These are phyloP conservation scores for Triticum turgidum DNA, from an alignment of 176 grass and related monocot species.

Conservation along the genomic window DNA sequence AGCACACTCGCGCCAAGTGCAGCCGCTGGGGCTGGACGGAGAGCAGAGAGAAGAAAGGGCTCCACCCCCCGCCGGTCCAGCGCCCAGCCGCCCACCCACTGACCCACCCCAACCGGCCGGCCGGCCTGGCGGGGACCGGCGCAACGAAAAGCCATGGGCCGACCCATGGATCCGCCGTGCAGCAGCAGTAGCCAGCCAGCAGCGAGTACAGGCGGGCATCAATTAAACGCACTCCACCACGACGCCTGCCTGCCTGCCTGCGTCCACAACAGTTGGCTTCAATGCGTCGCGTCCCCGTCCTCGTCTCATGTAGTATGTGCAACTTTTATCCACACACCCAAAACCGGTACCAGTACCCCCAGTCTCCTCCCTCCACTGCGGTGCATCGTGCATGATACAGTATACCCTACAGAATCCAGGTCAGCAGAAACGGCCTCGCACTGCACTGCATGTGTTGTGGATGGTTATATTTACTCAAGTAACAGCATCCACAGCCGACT, in stretches of 20 bases:
- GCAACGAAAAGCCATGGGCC: constrained; percentile 19
- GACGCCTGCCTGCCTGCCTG: constrained; percentile 27
- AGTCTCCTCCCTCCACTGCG: background rate
- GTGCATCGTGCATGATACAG: background rate
- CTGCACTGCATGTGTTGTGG: background rate
- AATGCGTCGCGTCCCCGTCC: background rate
- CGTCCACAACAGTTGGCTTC: background rate
- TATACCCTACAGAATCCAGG: background rate
- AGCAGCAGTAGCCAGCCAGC: background rate
- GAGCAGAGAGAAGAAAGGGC: background rate
- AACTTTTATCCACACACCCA: background rate
- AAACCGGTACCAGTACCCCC: background rate
- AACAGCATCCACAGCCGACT: too few relatives aligned
- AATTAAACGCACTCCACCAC: constrained; percentile 11
- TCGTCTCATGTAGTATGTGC: background rate
- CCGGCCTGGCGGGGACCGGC: background rate
- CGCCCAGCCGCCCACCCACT: background rate
- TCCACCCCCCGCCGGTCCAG: background rate
- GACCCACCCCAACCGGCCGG: background rate
- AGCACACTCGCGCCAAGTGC: constrained; percentile 28
- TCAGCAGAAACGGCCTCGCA: background rate
- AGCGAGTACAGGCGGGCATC: constrained; percentile 10
- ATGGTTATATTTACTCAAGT: too few relatives aligned
- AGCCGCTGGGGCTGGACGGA: constrained; percentile 5
- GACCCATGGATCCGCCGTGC: constrained; percentile 15